Percentiles rank a stretch among this genome's conserved stretches.
Conservation (phyloP, 2,329 filamentous ascomycete species). For the Exophiala spinifera region DNA sequence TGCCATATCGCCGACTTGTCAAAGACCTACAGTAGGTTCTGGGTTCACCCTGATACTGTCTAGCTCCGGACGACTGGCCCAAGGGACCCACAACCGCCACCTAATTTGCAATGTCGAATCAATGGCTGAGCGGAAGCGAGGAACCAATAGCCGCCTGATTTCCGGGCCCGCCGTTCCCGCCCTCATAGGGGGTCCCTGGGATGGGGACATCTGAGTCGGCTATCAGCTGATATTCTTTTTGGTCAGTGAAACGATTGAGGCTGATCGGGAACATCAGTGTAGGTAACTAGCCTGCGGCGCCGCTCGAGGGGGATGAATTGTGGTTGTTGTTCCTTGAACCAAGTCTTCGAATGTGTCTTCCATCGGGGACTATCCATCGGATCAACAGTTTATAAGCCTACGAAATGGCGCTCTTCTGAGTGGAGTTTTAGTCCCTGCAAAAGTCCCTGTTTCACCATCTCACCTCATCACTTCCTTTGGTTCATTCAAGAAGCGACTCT, state of each 20-base stretch:
- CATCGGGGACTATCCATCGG: constrained; percentile 3
- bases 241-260: constrained; percentile 3
- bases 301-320: constrained; percentile 4
- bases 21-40: constrained; percentile 1
- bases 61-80: background rate
- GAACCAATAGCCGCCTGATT: constrained; percentile 1
- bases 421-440: constrained; percentile 3
- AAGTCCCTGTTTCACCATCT: constrained; percentile 4
- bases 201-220: constrained; percentile 1
- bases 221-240: constrained; percentile 2
- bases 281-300: background rate
- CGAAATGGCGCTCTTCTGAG: constrained; percentile 5
- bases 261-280: constrained; percentile 3
- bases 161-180: background rate
- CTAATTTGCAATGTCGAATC: constrained; percentile 3
- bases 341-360: constrained; percentile 3
- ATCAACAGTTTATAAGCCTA: constrained; percentile 4
- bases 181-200: background rate
- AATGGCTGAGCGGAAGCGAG: constrained; percentile 2
- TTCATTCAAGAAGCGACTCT: constrained; percentile 5
- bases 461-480: constrained; percentile 3
- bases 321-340: constrained; percentile 1
- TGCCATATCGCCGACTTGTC: constrained; percentile 6
- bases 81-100: constrained; percentile 5
- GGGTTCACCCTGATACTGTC: background rate